Percentiles rank a stretch among this genome's conserved stretches.
phyloP scores from a whole-genome alignment of 306 rosid genomes.

The Cicer bijugum region DNA sequence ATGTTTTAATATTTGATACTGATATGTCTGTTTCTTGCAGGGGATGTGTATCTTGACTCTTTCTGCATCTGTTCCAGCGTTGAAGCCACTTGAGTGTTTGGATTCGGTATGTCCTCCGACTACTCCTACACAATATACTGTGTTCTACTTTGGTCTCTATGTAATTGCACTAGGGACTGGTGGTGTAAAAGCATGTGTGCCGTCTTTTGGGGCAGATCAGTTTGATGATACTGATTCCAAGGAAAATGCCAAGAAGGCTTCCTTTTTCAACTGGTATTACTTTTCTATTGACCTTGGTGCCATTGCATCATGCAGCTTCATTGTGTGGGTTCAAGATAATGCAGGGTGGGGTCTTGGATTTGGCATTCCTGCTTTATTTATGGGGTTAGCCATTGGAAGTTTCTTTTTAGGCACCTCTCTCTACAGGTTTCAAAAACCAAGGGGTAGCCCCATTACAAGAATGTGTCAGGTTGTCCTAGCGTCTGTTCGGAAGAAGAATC shows the following conservation, averaged over 20 bases:
- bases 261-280: conserved; percentile 94
- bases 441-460: conserved; percentile 84
- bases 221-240: conserved; percentile 82
- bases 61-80: conserved; percentile 70
- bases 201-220: conserved; percentile 90
- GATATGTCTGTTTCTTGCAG: conserved; percentile 52
- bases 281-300: conserved; percentile 86
- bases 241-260: conserved; percentile 77
- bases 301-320: conserved; percentile 67
- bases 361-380: conserved; percentile 84
- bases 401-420: conserved; percentile 81
- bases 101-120: conserved; percentile 77
- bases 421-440: conserved; percentile 84
- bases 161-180: conserved; percentile 91
- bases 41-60: conserved; percentile 87
- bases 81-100: conserved; percentile 75
- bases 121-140: conserved; percentile 65
- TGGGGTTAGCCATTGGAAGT: conserved; percentile 71
- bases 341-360: conserved; percentile 96
- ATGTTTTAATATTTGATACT: neutral
- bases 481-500: conserved; percentile 63
- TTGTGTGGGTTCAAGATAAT: conserved; percentile 93
- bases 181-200: conserved; percentile 88
- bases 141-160: conserved; percentile 84
- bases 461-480: conserved; percentile 87